Evolutionary conservation across 768 basidiomycete genomes (phyloP).

Genomic region (Leccinum sublutescens): DNA sequence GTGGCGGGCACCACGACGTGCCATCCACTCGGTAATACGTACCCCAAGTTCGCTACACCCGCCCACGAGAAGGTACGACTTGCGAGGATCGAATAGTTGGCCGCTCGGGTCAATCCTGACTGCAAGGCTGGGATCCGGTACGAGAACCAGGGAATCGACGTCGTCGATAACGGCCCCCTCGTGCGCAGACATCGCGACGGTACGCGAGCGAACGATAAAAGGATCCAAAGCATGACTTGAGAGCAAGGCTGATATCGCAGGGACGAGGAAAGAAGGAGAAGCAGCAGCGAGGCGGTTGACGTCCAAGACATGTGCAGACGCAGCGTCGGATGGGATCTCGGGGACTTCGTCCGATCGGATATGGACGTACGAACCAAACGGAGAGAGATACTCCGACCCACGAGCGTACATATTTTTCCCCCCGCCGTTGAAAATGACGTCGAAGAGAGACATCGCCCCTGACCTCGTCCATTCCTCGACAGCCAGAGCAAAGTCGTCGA

Average conservation of each 20-base stretch:
- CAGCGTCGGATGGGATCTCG: constrained; percentile 19
- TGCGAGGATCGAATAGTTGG: constrained; percentile 32
- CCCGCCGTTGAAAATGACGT: constrained; percentile 26
- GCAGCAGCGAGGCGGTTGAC: constrained; percentile 20
- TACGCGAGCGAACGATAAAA: constrained; percentile 10
- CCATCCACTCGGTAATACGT: constrained; percentile 35
- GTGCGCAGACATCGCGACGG: constrained; percentile 13
- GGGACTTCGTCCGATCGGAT: constrained; percentile 15
- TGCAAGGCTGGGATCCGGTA: constrained; percentile 6
- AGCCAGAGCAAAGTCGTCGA: constrained; percentile 13
- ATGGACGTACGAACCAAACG: constrained; percentile 27
- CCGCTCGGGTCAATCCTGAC: constrained; percentile 25
- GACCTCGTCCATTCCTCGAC: constrained; percentile 14
- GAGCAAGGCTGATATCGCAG: constrained; percentile 19
- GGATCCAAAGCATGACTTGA: constrained; percentile 17
- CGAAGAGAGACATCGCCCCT: constrained; percentile 16
- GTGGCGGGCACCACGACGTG: constrained; percentile 31
- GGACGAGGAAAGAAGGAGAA: constrained; percentile 20
- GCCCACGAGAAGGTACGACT: constrained; percentile 22
- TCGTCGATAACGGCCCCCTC: neutral
- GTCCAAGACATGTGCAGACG: constrained; percentile 21
- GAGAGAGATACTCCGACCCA: constrained; percentile 22
- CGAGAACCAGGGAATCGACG: constrained; percentile 17
- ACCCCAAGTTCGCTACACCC: constrained; percentile 26
- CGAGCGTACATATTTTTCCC: constrained; percentile 14